phyloP scores from a whole-genome alignment of 2,329 filamentous ascomycete species.

The Colletotrichum zoysiae region DNA sequence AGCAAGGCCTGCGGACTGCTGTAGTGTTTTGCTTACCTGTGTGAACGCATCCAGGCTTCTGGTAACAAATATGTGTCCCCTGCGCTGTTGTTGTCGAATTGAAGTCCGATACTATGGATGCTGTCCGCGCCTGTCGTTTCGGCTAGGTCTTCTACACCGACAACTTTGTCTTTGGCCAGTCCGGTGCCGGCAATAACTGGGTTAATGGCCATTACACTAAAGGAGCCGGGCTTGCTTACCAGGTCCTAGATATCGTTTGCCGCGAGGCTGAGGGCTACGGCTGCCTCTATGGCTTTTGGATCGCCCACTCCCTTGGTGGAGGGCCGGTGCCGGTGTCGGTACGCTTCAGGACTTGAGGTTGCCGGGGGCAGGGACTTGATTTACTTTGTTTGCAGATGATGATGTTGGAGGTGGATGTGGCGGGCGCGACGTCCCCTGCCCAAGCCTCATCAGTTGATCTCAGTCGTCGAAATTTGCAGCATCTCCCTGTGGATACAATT shows the following conservation, averaged over 20 bases:
- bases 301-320: constrained; percentile 99
- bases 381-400: too few species aligned
- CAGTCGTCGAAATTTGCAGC: too few species aligned
- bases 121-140: constrained; percentile 97
- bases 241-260: constrained; percentile 97
- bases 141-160: constrained; percentile 99
- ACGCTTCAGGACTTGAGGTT: too few species aligned
- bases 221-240: constrained; percentile 98
- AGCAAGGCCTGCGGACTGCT: too few species aligned
- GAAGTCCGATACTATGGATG: constrained; percentile 99
- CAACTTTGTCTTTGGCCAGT: constrained; percentile 99
- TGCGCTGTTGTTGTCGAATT: constrained; percentile 99
- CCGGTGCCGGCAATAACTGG: constrained; percentile 99
- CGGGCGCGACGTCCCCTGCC: too few species aligned
- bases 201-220: constrained; percentile 99
- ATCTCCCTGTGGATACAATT: too few species aligned
- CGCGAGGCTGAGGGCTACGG: constrained; percentile 99
- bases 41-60: constrained; percentile 75
- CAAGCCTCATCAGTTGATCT: too few species aligned
- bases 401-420: too few species aligned
- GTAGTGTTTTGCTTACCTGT: too few species aligned
- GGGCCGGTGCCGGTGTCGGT: constrained; percentile 99
- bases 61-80: constrained; percentile 99
- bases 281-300: constrained; percentile 99
- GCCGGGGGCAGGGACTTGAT: too few species aligned